phyloP scores from a whole-genome alignment of 1,284 basidiomycete species.

The Irpex sp. region DNA sequence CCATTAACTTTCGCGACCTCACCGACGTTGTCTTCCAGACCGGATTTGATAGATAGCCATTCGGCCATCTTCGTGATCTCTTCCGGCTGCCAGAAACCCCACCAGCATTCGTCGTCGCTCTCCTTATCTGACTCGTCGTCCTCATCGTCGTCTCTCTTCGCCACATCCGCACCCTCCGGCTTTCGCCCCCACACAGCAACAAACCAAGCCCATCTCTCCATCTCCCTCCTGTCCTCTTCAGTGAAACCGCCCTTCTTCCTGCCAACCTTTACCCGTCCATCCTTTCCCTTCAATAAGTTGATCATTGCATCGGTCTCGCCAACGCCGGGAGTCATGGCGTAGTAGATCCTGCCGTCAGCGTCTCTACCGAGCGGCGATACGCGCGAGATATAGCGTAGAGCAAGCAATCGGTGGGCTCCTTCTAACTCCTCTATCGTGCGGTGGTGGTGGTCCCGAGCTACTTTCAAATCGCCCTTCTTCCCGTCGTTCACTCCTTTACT shows the following conservation, averaged over 20 bases:
- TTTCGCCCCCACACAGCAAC: constrained; percentile 65
- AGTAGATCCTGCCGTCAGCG: constrained; percentile 35
- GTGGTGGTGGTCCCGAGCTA: constrained; percentile 30
- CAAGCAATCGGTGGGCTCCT: constrained; percentile 25
- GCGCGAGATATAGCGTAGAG: constrained; percentile 25
- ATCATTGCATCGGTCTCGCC: constrained; percentile 29
- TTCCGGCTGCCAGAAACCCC: constrained; percentile 64
- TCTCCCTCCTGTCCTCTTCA: constrained; percentile 40
- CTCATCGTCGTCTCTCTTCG: constrained; percentile 18
- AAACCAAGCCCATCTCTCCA: constrained; percentile 69
- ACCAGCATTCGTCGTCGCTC: constrained; percentile 49
- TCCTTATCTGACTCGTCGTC: constrained; percentile 27
- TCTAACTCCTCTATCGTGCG: constrained; percentile 27
- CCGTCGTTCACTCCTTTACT: constrained; percentile 3
- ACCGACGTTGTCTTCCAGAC: constrained; percentile 32
- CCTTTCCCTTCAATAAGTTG: constrained; percentile 26
- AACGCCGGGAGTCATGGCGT: constrained; percentile 28
- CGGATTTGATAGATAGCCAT: constrained; percentile 55
- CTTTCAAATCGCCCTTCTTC: constrained; percentile 5
- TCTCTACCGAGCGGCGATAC: constrained; percentile 34
- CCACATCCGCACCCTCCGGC: constrained; percentile 33
- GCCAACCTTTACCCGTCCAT: constrained; percentile 24
- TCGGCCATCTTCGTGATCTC: constrained; percentile 63
- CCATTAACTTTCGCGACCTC: constrained; percentile 4
- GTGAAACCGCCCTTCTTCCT: constrained; percentile 37